phyloP scores from a whole-genome alignment of 441 rosid genomes.

The Gossypium schwendimanii region DNA sequence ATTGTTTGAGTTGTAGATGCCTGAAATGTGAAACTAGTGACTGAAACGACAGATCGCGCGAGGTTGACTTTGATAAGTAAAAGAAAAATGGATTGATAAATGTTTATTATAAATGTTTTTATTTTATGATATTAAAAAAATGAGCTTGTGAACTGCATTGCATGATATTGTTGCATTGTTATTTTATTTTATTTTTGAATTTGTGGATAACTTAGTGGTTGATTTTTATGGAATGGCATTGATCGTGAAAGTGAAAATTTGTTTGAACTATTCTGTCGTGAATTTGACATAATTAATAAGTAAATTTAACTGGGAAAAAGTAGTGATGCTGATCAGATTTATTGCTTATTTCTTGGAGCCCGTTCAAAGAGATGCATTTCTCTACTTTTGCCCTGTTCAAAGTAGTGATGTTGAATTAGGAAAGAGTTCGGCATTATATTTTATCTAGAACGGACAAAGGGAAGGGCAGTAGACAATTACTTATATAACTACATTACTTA shows the following conservation, averaged over 20 bases:
- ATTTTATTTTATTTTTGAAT: neutral
- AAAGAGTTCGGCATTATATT: neutral
- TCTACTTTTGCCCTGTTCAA: neutral
- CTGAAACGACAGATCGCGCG: conserved; percentile 23
- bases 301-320: neutral
- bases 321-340: neutral
- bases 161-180: neutral
- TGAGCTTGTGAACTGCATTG: conserved; percentile 17
- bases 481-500: neutral
- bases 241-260: neutral
- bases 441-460: neutral
- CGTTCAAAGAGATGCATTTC: neutral
- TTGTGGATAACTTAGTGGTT: neutral
- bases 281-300: neutral
- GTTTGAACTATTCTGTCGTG: neutral
- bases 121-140: neutral
- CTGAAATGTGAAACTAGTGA: conserved; percentile 6
- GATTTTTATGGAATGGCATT: neutral
- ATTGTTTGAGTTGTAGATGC: neutral
- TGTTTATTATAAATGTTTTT: neutral
- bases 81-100: neutral
- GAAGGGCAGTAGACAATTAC: neutral
- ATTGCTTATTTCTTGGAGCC: neutral
- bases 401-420: neutral
- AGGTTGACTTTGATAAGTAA: neutral